These are phyloP conservation scores for Irpex lacteus DNA, from an alignment of 1,284 basidiomycete species.

Conservation along the genomic window DNA sequence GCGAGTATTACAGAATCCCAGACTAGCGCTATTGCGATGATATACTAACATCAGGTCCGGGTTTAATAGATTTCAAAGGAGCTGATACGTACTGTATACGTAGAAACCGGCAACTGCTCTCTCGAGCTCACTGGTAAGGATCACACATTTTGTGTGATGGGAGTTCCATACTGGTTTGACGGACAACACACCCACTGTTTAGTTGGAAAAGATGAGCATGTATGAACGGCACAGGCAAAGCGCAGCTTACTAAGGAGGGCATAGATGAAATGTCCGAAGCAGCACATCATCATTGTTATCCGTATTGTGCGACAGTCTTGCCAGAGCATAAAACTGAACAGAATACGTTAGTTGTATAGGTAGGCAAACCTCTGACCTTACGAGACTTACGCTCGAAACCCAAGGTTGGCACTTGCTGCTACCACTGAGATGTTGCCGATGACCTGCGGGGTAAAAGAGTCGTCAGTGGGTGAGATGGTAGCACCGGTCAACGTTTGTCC, in stretches of 20 bases:
- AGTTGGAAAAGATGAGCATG: neutral
- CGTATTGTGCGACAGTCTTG: neutral
- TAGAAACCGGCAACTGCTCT: slow-evolving; percentile 1
- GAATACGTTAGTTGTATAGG: neutral
- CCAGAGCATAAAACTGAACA: slow-evolving; percentile 2
- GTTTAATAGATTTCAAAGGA: neutral
- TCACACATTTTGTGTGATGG: neutral
- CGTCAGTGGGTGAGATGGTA: too few relatives aligned
- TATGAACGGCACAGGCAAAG: neutral
- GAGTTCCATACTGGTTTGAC: neutral
- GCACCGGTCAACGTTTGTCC: neutral
- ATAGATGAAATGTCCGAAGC: slow-evolving; percentile 3
- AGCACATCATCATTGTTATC: neutral
- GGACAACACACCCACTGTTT: slow-evolving; percentile 1
- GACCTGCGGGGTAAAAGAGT: neutral
- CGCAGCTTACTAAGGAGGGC: slow-evolving; percentile 1
- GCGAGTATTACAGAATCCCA: slow-evolving; percentile 2
- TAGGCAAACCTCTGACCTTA: neutral
- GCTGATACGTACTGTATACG: slow-evolving; percentile 2
- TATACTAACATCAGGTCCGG: neutral
- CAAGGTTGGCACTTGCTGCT: slow-evolving; percentile 6
- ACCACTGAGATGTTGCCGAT: neutral
- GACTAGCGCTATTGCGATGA: neutral
- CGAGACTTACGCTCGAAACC: slow-evolving; percentile 8
- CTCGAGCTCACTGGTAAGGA: neutral